A percentile compares a stretch with the other conserved stretches of the same genome.
These are phyloP conservation scores for Auricularia sp. DNA, from an alignment of 768 basidiomycete genomes.

Conservation along the genomic window DNA sequence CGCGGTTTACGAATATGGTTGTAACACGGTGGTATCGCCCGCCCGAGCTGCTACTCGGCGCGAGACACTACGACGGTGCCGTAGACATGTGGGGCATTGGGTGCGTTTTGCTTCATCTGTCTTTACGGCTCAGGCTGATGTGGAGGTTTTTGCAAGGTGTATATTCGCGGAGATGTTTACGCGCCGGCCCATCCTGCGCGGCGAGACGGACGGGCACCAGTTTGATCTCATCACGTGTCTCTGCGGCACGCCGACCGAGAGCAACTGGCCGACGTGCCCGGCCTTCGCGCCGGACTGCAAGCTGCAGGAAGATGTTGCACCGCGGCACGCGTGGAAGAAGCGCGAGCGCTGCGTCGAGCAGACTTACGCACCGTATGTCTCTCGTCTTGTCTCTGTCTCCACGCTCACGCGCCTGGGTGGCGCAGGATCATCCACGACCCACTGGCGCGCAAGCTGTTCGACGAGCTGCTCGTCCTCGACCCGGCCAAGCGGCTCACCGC, in stretches of 20 bases:
- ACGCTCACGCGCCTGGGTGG: background rate
- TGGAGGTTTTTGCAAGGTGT: slow-evolving; percentile 42
- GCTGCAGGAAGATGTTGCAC: background rate
- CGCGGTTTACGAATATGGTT: slow-evolving; percentile 90
- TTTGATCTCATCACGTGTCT: slow-evolving; percentile 79
- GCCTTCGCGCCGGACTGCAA: background rate
- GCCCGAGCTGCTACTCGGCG: slow-evolving; percentile 84
- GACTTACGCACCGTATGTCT: slow-evolving; percentile 50
- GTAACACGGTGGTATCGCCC: slow-evolving; percentile 94
- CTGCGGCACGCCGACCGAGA: slow-evolving; percentile 68
- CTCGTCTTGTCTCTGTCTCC: background rate
- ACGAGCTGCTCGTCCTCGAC: slow-evolving; percentile 73
- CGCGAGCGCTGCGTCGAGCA: slow-evolving; percentile 20
- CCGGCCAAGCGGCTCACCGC: slow-evolving; percentile 81
- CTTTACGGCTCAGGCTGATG: background rate
- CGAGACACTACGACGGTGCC: slow-evolving; percentile 81
- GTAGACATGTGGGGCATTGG: slow-evolving; percentile 98
- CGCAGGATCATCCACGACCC: slow-evolving; percentile 32
- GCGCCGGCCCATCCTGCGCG: slow-evolving; percentile 76
- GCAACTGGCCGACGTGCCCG: slow-evolving; percentile 19
- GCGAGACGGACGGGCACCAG: slow-evolving; percentile 86
- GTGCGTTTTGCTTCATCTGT: slow-evolving; percentile 31
- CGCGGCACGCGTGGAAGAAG: background rate
- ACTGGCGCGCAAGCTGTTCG: slow-evolving; percentile 73
- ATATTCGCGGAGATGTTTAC: slow-evolving; percentile 96